These are phyloP conservation scores for Tricholoma matsutake DNA, from an alignment of 768 basidiomycete genomes.

Conservation along the genomic window DNA sequence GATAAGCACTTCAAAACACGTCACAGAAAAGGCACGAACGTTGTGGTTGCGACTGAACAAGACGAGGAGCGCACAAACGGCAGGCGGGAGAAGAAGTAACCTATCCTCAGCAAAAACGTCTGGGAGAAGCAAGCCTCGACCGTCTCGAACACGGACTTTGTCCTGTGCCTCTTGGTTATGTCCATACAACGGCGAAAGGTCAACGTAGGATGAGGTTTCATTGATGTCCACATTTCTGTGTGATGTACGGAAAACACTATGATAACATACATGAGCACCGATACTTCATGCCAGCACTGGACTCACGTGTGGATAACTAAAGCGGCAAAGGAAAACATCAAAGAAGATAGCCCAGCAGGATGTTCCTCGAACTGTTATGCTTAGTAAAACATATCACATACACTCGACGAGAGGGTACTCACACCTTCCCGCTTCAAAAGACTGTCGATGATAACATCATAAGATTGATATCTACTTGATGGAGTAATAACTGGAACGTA, in stretches of 20 bases:
- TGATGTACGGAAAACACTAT: slow-evolving; percentile 80
- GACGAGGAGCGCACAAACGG: slow-evolving; percentile 70
- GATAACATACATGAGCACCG: slow-evolving; percentile 8
- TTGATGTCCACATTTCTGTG: slow-evolving; percentile 67
- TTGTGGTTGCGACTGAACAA: slow-evolving; percentile 91
- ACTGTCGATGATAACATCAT: slow-evolving; percentile 4
- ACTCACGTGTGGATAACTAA: slow-evolving; percentile 73
- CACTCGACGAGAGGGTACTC: slow-evolving; percentile 8
- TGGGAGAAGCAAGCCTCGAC: slow-evolving; percentile 62
- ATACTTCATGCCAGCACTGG: slow-evolving; percentile 3
- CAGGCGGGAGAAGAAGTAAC: slow-evolving; percentile 75
- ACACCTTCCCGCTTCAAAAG: slow-evolving; percentile 72
- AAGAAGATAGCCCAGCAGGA: slow-evolving; percentile 72
- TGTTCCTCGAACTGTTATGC: slow-evolving; percentile 61
- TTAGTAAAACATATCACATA: background rate
- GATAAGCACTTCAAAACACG: background rate
- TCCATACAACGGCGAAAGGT: slow-evolving; percentile 82
- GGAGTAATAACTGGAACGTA: slow-evolving; percentile 19
- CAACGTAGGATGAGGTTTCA: slow-evolving; percentile 84
- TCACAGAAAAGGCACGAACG: slow-evolving; percentile 39
- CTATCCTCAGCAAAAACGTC: slow-evolving; percentile 81
- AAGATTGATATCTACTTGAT: background rate
- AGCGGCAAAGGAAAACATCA: slow-evolving; percentile 83
- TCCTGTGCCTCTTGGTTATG: slow-evolving; percentile 60
- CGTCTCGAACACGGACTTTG: slow-evolving; percentile 53